Conservation (phyloP, 768 basidiomycete species). For the Tephrocybe sp. region DNA sequence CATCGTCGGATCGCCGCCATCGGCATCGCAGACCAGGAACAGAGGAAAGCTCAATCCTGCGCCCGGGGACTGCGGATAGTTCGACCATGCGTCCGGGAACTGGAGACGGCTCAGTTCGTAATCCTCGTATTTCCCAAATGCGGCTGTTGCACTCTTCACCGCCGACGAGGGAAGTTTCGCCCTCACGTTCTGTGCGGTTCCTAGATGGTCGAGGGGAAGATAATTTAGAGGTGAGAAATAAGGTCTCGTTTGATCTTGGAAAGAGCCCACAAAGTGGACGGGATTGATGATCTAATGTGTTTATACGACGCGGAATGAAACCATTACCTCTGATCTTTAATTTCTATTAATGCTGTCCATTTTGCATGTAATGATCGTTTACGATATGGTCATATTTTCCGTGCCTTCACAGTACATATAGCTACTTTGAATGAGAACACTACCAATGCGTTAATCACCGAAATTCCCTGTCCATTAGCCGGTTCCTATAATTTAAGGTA, state of each 20-base stretch:
- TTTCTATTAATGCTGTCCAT: background rate
- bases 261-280: background rate
- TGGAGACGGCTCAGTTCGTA: slow-evolving; percentile 25
- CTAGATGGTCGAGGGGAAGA: slow-evolving; percentile 23
- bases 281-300: background rate
- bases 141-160: slow-evolving; percentile 25
- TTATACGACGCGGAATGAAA: background rate
- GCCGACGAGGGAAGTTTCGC: slow-evolving; percentile 42
- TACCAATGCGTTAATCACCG: too few relatives aligned
- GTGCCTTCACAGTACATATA: too few relatives aligned
- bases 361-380: background rate
- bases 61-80: slow-evolving; percentile 25
- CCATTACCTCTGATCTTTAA: background rate
- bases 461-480: too few relatives aligned
- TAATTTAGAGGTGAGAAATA: slow-evolving; percentile 6
- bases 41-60: slow-evolving; percentile 11
- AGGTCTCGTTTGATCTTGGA: slow-evolving; percentile 10
- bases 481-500: too few relatives aligned
- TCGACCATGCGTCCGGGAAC: slow-evolving; percentile 20
- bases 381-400: background rate
- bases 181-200: slow-evolving; percentile 45
- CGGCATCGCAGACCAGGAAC: slow-evolving; percentile 13
- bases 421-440: too few relatives aligned
- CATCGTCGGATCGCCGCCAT: background rate
- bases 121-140: slow-evolving; percentile 33